These are phyloP conservation scores for Gomphus bonarii DNA, from an alignment of 1,284 basidiomycete species.

Conservation along the genomic window DNA sequence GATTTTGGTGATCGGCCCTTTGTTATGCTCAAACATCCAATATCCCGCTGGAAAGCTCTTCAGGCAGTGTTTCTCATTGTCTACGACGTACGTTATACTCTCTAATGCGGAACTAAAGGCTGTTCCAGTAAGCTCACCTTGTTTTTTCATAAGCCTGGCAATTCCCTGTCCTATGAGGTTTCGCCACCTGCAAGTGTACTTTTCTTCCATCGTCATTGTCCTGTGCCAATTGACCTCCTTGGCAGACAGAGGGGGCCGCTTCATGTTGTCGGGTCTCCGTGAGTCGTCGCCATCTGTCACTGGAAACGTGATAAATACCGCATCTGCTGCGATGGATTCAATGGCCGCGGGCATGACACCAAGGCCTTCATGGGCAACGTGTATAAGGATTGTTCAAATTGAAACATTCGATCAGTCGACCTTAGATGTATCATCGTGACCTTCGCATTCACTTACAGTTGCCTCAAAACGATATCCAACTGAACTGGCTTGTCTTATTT, in stretches of 20 bases:
- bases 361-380: background rate
- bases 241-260: background rate
- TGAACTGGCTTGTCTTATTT: background rate
- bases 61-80: background rate
- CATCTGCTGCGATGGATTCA: constrained; percentile 2
- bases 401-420: background rate
- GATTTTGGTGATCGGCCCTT: constrained; percentile 37
- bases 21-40: constrained; percentile 62
- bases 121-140: background rate
- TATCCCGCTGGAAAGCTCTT: constrained; percentile 51
- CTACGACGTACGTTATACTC: background rate
- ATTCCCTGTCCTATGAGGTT: constrained; percentile 8
- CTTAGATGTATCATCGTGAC: background rate
- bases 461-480: background rate
- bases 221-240: constrained; percentile 6
- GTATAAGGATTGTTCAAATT: background rate
- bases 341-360: background rate
- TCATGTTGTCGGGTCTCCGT: constrained; percentile 2
- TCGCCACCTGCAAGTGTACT: constrained; percentile 5
- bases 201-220: constrained; percentile 6
- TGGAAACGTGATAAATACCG: constrained; percentile 1
- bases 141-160: constrained; percentile 4
- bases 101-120: background rate
- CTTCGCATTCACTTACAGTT: background rate
- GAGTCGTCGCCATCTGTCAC: constrained; percentile 2